A percentile compares a stretch with the other conserved stretches of the same genome.
Evolutionary conservation across 1,139 yeast genomes (phyloP).

Genomic region (Kazachstania sp.): DNA sequence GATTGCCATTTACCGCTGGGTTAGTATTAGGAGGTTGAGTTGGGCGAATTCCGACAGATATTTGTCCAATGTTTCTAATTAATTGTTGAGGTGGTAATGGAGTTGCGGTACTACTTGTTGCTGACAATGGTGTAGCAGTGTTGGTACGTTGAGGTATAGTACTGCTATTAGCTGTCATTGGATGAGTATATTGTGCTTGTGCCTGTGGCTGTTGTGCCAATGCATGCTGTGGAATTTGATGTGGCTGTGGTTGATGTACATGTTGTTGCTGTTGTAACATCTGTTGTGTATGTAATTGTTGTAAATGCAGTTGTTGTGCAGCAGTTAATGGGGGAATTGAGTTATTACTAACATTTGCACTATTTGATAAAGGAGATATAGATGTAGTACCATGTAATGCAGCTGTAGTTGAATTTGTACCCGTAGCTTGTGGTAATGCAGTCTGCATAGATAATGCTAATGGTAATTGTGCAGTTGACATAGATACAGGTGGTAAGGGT

Average conservation of each 20-base stretch:
- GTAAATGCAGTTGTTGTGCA: not conserved
- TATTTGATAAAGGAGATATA: not conserved
- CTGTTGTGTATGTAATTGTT: constrained; percentile 1
- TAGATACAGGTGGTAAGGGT: not conserved
- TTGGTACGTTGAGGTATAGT: no score
- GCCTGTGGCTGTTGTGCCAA: not conserved
- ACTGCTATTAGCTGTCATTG: no score
- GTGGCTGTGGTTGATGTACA: not conserved
- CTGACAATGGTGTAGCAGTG: no score
- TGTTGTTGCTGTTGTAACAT: not conserved
- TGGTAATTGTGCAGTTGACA: not conserved
- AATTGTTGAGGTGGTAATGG: no score
- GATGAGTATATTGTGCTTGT: no score
- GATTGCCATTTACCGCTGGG: not conserved
- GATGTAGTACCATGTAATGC: no score
- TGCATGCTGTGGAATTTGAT: not conserved
- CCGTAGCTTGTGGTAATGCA: constrained; percentile 1
- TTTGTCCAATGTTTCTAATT: not conserved
- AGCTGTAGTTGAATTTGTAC: not conserved
- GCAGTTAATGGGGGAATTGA: not conserved
- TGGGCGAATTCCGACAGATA: not conserved
- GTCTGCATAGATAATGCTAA: not conserved
- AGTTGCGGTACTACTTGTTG: no score
- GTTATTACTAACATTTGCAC: not conserved
- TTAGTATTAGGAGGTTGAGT: not conserved